These are phyloP conservation scores for Balakata baccata DNA, from an alignment of 345 rosid species.

Conservation along the genomic window DNA sequence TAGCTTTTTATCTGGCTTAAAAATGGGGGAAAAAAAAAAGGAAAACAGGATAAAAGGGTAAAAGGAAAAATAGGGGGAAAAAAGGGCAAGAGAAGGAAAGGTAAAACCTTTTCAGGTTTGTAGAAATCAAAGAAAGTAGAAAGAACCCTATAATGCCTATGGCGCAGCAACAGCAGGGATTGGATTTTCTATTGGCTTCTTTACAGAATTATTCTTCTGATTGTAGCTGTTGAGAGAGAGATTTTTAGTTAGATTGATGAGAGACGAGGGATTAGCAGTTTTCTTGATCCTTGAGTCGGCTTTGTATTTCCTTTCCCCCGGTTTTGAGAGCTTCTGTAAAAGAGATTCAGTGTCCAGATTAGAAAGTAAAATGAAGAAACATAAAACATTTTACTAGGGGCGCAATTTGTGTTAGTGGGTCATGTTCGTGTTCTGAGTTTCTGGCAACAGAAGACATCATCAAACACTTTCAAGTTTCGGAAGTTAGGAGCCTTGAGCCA, in stretches of 20 bases:
- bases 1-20: not conserved
- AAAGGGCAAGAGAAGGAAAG: too few species aligned
- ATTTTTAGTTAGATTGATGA: slow-evolving; percentile 49
- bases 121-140: not conserved
- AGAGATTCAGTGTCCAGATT: not conserved
- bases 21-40: not conserved
- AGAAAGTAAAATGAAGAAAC: too few species aligned
- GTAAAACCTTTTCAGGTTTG: too few species aligned
- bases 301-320: slow-evolving; percentile 26
- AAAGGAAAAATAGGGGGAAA: too few species aligned
- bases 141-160: slow-evolving; percentile 6
- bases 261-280: slow-evolving; percentile 25
- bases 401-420: too few species aligned
- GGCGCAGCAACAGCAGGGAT: slow-evolving; percentile 26
- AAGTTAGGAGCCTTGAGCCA: too few species aligned
- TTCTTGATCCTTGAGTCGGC: slow-evolving; percentile 28
- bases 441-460: too few species aligned
- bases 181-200: slow-evolving; percentile 21
- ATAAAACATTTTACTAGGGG: too few species aligned
- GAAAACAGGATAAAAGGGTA: too few species aligned
- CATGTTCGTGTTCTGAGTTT: too few species aligned
- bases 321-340: slow-evolving; percentile 34
- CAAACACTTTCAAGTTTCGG: too few species aligned
- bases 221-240: slow-evolving; percentile 46
- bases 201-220: slow-evolving; percentile 24